phyloP scores from a whole-genome alignment of 306 rosid species.

The Phaseolus lunatus region DNA sequence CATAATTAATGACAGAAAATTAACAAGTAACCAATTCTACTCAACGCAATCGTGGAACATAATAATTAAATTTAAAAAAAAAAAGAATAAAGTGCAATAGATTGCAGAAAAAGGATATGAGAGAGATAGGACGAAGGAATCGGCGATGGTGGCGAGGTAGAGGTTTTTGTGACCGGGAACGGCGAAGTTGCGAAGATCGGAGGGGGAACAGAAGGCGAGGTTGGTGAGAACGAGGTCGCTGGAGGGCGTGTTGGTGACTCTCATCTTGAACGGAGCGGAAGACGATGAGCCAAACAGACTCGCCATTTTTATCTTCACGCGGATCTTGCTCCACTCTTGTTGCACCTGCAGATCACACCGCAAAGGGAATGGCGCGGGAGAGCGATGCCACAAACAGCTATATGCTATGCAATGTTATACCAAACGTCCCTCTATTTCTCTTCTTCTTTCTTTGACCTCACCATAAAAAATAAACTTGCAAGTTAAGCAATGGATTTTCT shows the following conservation, averaged over 20 bases:
- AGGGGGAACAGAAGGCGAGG: slow-evolving; percentile 72
- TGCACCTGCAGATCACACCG: slow-evolving; percentile 23
- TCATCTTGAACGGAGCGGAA: slow-evolving; percentile 57
- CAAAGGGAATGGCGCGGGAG: slow-evolving; percentile 47
- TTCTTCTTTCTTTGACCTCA: neutral
- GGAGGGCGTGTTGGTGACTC: slow-evolving; percentile 74
- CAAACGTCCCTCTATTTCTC: neutral
- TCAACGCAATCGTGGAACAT: neutral
- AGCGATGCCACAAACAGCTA: slow-evolving; percentile 6
- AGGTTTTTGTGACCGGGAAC: slow-evolving; percentile 60
- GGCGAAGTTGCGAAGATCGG: slow-evolving; percentile 76
- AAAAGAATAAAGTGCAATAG: neutral
- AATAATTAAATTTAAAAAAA: neutral
- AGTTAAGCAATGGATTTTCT: slow-evolving; percentile 7
- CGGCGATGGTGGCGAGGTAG: slow-evolving; percentile 67
- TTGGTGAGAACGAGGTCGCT: slow-evolving; percentile 75
- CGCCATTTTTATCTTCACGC: slow-evolving; percentile 56
- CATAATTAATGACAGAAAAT: neutral
- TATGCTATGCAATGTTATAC: neutral
- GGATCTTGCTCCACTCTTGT: slow-evolving; percentile 35
- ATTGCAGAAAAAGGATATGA: slow-evolving; percentile 64
- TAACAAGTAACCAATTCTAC: neutral
- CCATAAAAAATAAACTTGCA: neutral
- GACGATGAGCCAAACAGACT: slow-evolving; percentile 56
- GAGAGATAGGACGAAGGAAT: slow-evolving; percentile 74